These are phyloP conservation scores for Raphanus sativus DNA, from an alignment of 345 rosid genomes.

Conservation along the genomic window DNA sequence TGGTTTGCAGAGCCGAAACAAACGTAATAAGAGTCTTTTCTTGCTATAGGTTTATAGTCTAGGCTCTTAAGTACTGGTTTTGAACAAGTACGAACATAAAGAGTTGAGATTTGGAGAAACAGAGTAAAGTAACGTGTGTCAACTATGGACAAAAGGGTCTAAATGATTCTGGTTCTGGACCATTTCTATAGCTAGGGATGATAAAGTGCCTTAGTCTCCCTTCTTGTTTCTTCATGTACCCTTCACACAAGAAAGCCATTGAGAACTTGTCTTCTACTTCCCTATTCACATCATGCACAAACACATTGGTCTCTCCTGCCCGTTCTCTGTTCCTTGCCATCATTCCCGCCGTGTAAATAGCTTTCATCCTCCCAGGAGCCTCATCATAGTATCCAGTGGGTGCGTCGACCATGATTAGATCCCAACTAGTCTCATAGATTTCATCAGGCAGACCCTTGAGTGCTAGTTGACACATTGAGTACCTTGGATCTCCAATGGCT, in stretches of 20 bases:
- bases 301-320: conserved; percentile 73
- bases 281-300: conserved; percentile 86
- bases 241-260: conserved; percentile 69
- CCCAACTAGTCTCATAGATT: conserved; percentile 72
- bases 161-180: conserved; percentile 21
- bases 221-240: conserved; percentile 69
- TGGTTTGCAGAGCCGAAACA: background rate
- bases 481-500: conserved; percentile 61
- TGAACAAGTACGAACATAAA: background rate
- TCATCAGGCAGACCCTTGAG: conserved; percentile 70
- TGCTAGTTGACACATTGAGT: conserved; percentile 75
- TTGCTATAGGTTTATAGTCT: conserved; percentile 1
- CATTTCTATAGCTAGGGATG: conserved; percentile 71
- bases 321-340: conserved; percentile 67
- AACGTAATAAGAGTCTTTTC: background rate
- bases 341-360: conserved; percentile 83
- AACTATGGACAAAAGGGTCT: conserved; percentile 64
- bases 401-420: conserved; percentile 89
- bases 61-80: background rate
- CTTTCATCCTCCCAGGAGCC: conserved; percentile 89
- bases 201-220: conserved; percentile 79
- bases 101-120: background rate
- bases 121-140: background rate
- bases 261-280: conserved; percentile 76
- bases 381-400: conserved; percentile 76